phyloP scores from a whole-genome alignment of 2,329 filamentous ascomycete genomes.

The Apiospora arundinis region DNA sequence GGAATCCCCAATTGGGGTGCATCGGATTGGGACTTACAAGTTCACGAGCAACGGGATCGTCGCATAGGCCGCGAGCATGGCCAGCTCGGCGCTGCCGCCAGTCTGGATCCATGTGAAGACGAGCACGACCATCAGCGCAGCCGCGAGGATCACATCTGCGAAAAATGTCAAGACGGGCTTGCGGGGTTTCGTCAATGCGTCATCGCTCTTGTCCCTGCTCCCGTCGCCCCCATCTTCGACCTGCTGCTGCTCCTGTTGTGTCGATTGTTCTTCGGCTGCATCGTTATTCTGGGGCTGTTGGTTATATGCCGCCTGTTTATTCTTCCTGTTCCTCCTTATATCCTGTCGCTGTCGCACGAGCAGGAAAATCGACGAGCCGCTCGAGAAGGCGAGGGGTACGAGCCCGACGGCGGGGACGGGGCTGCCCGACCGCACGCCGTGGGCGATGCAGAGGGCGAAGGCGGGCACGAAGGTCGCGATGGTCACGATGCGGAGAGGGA shows the following conservation, averaged over 20 bases:
- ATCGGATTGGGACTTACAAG: slow-evolving; percentile 41
- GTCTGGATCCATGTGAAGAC: slow-evolving; percentile 48
- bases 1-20: background rate
- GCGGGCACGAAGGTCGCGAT: slow-evolving; percentile 46
- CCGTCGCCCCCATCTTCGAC: background rate
- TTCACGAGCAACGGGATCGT: slow-evolving; percentile 49
- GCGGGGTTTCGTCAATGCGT: background rate
- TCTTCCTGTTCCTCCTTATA: background rate
- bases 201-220: background rate
- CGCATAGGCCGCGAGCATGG: slow-evolving; percentile 50
- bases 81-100: slow-evolving; percentile 37
- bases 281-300: too few species aligned
- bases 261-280: slow-evolving; percentile 12
- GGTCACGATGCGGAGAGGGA: slow-evolving; percentile 41
- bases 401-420: slow-evolving; percentile 48
- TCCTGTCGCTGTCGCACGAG: slow-evolving; percentile 27
- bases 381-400: slow-evolving; percentile 46
- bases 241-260: background rate
- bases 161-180: slow-evolving; percentile 43
- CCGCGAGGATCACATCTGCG: slow-evolving; percentile 44
- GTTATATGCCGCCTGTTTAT: slow-evolving; percentile 12
- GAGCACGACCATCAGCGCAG: slow-evolving; percentile 46
- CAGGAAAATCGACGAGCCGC: slow-evolving; percentile 34
- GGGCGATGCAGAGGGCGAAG: slow-evolving; percentile 47
- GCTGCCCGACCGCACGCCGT: slow-evolving; percentile 43